phyloP scores from a whole-genome alignment of 225 moss, liverwort and hornwort species.

The Pseudoscleropodium purum region DNA sequence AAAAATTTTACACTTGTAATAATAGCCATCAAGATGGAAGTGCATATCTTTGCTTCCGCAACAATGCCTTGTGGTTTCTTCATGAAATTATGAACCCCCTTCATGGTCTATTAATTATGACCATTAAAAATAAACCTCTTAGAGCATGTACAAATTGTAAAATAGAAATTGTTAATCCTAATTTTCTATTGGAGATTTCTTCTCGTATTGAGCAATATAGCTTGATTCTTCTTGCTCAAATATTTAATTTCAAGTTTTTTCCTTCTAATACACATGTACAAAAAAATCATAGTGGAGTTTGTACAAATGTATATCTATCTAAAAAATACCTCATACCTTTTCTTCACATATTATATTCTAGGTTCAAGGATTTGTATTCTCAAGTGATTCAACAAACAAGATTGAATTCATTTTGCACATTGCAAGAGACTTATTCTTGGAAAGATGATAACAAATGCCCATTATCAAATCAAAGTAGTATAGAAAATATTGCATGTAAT shows the following conservation, averaged over 20 bases:
- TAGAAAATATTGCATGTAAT: not conserved
- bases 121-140: constrained; percentile 21
- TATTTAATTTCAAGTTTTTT: constrained; percentile 38
- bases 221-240: constrained; percentile 43
- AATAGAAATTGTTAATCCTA: not conserved
- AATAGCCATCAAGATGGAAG: not conserved
- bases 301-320: constrained; percentile 45
- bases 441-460: not conserved
- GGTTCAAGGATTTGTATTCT: constrained; percentile 40
- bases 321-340: constrained; percentile 55
- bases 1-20: constrained; percentile 10
- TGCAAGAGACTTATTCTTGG: not conserved
- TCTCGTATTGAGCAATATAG: constrained; percentile 25
- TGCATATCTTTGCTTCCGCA: not conserved
- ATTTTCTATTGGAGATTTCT: not conserved
- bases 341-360: constrained; percentile 31
- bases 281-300: not conserved
- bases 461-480: not conserved
- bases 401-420: not conserved
- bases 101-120: constrained; percentile 49
- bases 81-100: constrained; percentile 63
- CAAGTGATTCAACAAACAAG: not conserved
- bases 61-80: constrained; percentile 34
- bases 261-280: not conserved
- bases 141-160: constrained; percentile 37